Conservation (phyloP, 2,329 filamentous ascomycete genomes). For the Colletotrichum kahawae region DNA sequence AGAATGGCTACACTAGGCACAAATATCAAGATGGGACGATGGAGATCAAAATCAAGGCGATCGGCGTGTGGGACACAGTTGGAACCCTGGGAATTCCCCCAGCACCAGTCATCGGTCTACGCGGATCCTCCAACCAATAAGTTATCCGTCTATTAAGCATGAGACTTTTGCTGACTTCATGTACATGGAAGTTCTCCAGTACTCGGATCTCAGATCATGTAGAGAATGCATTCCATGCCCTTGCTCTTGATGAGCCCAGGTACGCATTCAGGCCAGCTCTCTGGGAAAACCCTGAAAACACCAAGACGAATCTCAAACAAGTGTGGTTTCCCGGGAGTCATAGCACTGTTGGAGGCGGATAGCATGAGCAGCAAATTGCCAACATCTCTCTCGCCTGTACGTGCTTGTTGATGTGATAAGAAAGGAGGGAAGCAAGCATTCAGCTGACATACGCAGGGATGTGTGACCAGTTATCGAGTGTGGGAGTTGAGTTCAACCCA, state of each 20-base stretch:
- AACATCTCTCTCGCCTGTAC: constrained; percentile 43
- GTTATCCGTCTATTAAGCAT: constrained; percentile 46
- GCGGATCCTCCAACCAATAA: constrained; percentile 46
- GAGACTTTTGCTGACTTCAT: constrained; percentile 31
- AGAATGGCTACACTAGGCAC: constrained; percentile 33
- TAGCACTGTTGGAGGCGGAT: constrained; percentile 73
- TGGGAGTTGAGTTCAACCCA: constrained; percentile 54
- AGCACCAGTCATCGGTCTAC: background rate
- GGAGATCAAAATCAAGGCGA: constrained; percentile 37
- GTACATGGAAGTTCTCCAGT: constrained; percentile 53
- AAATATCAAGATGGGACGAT: constrained; percentile 41
- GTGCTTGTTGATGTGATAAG: constrained; percentile 10
- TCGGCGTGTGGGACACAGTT: constrained; percentile 48
- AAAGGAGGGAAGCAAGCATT: background rate
- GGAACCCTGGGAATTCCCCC: constrained; percentile 48
- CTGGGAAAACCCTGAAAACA: constrained; percentile 51
- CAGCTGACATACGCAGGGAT: constrained; percentile 44
- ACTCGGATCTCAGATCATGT: constrained; percentile 56
- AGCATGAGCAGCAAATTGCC: constrained; percentile 53
- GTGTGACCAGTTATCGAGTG: constrained; percentile 58
- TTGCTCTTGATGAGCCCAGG: constrained; percentile 62
- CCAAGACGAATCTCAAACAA: constrained; percentile 50
- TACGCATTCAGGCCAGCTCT: constrained; percentile 57
- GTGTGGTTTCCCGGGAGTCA: constrained; percentile 75
- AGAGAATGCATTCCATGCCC: constrained; percentile 63